These are phyloP conservation scores for Camelina laxa DNA, from an alignment of 345 rosid genomes.

Conservation along the genomic window DNA sequence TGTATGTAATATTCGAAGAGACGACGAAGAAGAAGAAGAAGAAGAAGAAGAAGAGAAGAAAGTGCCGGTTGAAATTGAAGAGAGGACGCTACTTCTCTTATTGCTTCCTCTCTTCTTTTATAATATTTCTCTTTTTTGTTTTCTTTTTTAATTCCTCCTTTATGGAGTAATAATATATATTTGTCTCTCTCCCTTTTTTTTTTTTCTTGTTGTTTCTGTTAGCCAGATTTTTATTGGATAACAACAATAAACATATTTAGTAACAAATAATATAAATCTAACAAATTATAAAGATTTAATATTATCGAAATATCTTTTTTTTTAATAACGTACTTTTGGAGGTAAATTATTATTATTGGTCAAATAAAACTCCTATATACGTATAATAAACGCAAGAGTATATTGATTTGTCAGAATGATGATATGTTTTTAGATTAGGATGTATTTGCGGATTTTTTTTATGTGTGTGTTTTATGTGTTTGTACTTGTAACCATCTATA, in stretches of 20 bases:
- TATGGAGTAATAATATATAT: not conserved
- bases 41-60: constrained; percentile 29
- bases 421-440: not conserved
- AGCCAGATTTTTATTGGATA: constrained; percentile 36
- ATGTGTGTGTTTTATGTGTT: not conserved
- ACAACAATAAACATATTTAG: not conserved
- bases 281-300: not conserved
- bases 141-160: not conserved
- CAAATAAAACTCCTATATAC: not conserved
- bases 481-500: not conserved
- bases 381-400: not conserved
- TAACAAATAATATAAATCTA: not conserved
- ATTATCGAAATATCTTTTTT: not conserved
- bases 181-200: not conserved
- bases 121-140: not conserved
- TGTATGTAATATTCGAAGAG: constrained; percentile 30
- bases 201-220: constrained; percentile 13
- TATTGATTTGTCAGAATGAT: not conserved
- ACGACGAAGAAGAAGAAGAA: constrained; percentile 39
- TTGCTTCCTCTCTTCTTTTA: constrained; percentile 37
- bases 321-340: not conserved
- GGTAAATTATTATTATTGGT: not conserved
- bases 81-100: constrained; percentile 43
- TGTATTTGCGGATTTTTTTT: not conserved
- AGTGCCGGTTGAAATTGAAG: constrained; percentile 32